Evolutionary conservation across 768 basidiomycete genomes (phyloP), one percentile per base, ranked within the genome.

Genomic region (Fistulinella prunicolor): DNA sequence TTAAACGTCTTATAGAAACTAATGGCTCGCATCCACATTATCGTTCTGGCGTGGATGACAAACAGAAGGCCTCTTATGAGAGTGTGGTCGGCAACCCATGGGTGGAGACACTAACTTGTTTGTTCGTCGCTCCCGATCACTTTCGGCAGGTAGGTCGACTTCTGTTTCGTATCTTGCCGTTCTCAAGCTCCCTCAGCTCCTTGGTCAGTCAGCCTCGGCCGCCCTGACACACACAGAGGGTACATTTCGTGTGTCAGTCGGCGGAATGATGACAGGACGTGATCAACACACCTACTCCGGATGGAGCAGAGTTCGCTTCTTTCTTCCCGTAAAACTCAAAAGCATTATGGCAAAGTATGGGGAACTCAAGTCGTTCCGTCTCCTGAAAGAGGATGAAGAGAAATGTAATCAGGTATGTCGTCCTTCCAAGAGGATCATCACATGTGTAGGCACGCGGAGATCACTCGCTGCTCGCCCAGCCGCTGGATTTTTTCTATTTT

Each of bases 141-240:
- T 69, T 82, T 20, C 54, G 61, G 21, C 60, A 75, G 61, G 82
- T 80, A 49, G 17, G 69, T 46, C 34, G 46, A 8, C 17, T 51
- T 29, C 44, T 43, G 40, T 17, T 40, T 44, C 48, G 19, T 28
- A 37, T 56, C 29, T 3, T 24, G 38, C 8, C 14, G 6, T 47
- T 35, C 53, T 46, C 56, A 51, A 47, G 13, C 42, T 26, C 14
- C 35, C 39, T 39, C 43, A 87, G 83, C 71, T 75, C 47, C 72
- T 80, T 35, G 85, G 83, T 4, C 65, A 71, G 38, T 50, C 63
- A 14, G 54, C 62, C 3, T 81, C 82, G 6, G 46, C 64, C 1
- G 78, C 79, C 51, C 62, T 85, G 24, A 71, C 73, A 14, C 73
- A 71, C 40, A 76, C 74, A 26, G 77, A 85, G 45, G 81, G 77